phyloP scores from a whole-genome alignment of 441 rosid genomes.

The Hura crepitans region DNA sequence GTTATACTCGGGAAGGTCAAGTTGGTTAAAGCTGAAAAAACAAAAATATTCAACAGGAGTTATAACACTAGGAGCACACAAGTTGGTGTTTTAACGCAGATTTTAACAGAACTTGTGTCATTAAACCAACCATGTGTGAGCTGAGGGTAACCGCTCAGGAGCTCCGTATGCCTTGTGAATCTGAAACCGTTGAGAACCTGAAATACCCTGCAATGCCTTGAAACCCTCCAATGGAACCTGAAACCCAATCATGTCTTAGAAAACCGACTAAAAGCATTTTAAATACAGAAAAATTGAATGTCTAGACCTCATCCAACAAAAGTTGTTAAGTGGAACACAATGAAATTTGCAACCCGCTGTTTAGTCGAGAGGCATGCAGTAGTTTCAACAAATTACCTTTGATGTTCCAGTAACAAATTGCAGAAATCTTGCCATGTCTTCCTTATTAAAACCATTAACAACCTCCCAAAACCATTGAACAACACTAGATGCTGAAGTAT shows the following conservation, averaged over 20 bases:
- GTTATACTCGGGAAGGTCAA: slow-evolving; percentile 94
- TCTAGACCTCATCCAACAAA: background rate
- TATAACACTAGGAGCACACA: background rate
- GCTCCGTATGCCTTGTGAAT: slow-evolving; percentile 98
- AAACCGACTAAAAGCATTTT: background rate
- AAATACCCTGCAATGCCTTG: slow-evolving; percentile 91
- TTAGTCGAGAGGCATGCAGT: background rate
- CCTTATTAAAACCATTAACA: slow-evolving; percentile 82
- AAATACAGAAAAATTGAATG: background rate
- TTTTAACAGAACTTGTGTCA: background rate
- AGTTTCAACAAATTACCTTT: slow-evolving; percentile 50
- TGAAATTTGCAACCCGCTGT: background rate
- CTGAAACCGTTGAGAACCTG: slow-evolving; percentile 94
- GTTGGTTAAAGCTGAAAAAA: slow-evolving; percentile 84
- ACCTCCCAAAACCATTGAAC: slow-evolving; percentile 99
- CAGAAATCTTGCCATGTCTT: slow-evolving; percentile 90
- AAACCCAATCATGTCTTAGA: slow-evolving; percentile 5
- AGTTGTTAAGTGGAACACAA: background rate
- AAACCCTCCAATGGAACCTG: slow-evolving; percentile 98
- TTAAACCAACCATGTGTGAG: slow-evolving; percentile 80
- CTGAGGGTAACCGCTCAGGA: slow-evolving; percentile 90
- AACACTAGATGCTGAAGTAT: slow-evolving; percentile 69
- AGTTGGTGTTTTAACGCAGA: background rate
- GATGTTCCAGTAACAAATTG: slow-evolving; percentile 98
- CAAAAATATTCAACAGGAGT: background rate